Evolutionary conservation across 2,329 filamentous ascomycete genomes (phyloP), one percentile per base, ranked within the genome.

Genomic region (Ophiocordyceps camponoti-saundersi): DNA sequence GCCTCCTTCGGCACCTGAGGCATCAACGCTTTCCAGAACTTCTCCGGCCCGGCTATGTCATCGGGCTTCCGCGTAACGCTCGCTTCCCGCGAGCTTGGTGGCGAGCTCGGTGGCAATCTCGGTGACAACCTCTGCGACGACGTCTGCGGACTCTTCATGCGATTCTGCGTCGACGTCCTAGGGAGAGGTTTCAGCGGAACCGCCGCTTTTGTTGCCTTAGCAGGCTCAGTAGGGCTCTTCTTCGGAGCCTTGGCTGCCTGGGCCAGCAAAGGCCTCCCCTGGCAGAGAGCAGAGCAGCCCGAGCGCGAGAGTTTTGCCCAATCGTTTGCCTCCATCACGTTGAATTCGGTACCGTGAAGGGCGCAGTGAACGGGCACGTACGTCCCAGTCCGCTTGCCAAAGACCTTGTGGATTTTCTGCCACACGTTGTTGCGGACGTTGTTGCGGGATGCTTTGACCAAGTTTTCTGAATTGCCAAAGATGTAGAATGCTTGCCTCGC

Each of bases 401-500:
- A 71, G 1, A 61, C 55, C 0, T 59, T 13, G 6, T 64, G 49
- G 2, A 73, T 61, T 13, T 53, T 57, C 67, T 57, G 16, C 72
- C 69, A 75, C 21, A 44, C 48, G 0, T 68, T 66, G 12, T 68
- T 70, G 0, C 60, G 53, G 15, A 44, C 48, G 0, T 68, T 66
- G 12, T 68, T 70, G 0, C 60, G 53, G 15, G 59, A 57, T 1
- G 69, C 70, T 0, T 75, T 53, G 7, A 76, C 51, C 1, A 76
- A 51, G 34, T 72, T 75, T 10, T 70, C 54, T 13, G 73, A 73
- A 55, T 94, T 86, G 1, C 88, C 89, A 57, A 95, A 94, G 39
- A 95, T 70, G 60, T 89, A 94, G 49, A 95, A 78, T 0, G 87
- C 87, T 6, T 80, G 71, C 48, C 77, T 80, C 3, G 89, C 88